Percentiles rank a stretch among this genome's conserved stretches.
Evolutionary conservation across 306 rosid species (phyloP).

Genomic region (Trifolium fragiferum): DNA sequence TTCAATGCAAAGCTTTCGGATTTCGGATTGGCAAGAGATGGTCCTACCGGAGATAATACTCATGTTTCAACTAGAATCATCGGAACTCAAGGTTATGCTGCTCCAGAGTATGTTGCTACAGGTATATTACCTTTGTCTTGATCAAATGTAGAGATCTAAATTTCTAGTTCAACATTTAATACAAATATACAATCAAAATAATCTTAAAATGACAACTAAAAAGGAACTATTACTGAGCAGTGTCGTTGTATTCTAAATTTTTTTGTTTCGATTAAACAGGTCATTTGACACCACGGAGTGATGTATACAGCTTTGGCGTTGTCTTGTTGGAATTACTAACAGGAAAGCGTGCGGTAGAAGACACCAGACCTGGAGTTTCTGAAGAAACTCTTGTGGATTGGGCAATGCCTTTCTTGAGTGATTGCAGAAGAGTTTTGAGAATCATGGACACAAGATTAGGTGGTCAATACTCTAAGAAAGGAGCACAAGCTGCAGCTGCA

Average conservation of each 20-base stretch:
- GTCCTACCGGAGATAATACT: conserved; percentile 95
- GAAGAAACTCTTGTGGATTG: conserved; percentile 90
- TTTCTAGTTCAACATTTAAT: neutral
- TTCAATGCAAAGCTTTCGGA: conserved; percentile 87
- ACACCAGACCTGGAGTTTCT: conserved; percentile 55
- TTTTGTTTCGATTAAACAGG: conserved; percentile 56
- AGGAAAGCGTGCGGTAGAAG: conserved; percentile 73
- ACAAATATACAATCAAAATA: neutral
- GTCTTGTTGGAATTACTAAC: conserved; percentile 80
- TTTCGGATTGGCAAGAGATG: conserved; percentile 96
- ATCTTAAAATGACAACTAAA: no score
- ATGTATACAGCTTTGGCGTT: conserved; percentile 89
- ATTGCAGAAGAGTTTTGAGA: conserved; percentile 70
- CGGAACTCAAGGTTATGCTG: conserved; percentile 97
- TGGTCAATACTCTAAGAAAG: conserved; percentile 89
- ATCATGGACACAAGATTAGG: conserved; percentile 91
- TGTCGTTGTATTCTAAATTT: neutral
- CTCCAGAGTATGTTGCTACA: conserved; percentile 95
- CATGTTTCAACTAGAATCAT: conserved; percentile 88
- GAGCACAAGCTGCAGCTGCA: conserved; percentile 82
- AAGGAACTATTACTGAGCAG: no score
- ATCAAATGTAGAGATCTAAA: conserved; percentile 26
- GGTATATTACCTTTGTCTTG: conserved; percentile 51
- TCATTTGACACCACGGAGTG: conserved; percentile 83
- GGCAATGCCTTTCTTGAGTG: conserved; percentile 81